Evolutionary conservation across 2,329 filamentous ascomycete species (phyloP).

Genomic region (Acrocalymma vagum): DNA sequence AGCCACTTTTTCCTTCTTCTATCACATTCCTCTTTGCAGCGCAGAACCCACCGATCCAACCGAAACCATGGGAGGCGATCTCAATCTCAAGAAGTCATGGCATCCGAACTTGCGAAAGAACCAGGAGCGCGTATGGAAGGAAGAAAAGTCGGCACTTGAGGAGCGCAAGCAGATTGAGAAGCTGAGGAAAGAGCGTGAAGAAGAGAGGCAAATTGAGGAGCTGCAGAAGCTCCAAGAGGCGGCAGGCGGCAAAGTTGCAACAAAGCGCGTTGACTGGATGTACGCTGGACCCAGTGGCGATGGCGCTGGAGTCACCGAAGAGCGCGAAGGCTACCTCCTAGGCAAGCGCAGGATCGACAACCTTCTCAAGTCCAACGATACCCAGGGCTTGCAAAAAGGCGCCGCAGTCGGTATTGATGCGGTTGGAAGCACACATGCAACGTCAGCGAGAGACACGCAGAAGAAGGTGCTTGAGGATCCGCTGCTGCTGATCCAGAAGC

Average conservation of each 20-base stretch:
- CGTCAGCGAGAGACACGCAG: constrained; percentile 80
- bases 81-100: constrained; percentile 90
- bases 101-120: constrained; percentile 92
- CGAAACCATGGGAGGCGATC: constrained; percentile 85
- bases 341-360: constrained; percentile 93
- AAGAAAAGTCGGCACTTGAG: constrained; percentile 90
- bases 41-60: constrained; percentile 20
- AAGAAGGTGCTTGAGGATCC: constrained; percentile 91
- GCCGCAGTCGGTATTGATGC: constrained; percentile 53
- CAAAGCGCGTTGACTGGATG: constrained; percentile 96
- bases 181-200: constrained; percentile 89
- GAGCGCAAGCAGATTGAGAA: constrained; percentile 95
- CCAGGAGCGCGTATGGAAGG: constrained; percentile 87
- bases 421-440: constrained; percentile 68
- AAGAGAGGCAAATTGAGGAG: constrained; percentile 92
- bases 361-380: constrained; percentile 77
- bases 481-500: constrained; percentile 89
- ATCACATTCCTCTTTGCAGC: too few species aligned
- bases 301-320: constrained; percentile 73
- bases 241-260: constrained; percentile 80
- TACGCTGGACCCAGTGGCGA: constrained; percentile 86
- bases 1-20: too few species aligned
- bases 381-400: constrained; percentile 76
- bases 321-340: constrained; percentile 91
- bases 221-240: constrained; percentile 89